Conservation (phyloP, 2,329 filamentous ascomycete species). For the Samsoniella hepiali region DNA sequence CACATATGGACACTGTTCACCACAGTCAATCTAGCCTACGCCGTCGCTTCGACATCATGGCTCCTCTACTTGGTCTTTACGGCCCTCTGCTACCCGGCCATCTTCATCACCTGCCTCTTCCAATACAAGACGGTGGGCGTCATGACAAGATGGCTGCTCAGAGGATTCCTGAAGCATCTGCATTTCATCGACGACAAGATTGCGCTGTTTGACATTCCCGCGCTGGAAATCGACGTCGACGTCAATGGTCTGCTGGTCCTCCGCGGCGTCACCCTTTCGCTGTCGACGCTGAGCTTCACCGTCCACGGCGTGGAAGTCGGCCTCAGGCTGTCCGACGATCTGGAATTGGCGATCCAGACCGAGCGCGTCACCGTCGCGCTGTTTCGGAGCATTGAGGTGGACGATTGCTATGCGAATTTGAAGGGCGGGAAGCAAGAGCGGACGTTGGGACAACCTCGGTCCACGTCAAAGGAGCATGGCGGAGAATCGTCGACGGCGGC, state of each 20-base stretch:
- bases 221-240: not conserved
- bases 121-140: not conserved
- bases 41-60: not conserved
- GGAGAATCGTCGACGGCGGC: not conserved
- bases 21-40: not conserved
- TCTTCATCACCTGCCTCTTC: not conserved
- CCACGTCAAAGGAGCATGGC: not conserved
- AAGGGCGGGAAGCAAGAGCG: not conserved
- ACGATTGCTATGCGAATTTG: not conserved
- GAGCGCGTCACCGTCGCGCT: not conserved
- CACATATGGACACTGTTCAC: constrained; percentile 2
- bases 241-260: not conserved
- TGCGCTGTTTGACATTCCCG: constrained; percentile 2
- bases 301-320: not conserved
- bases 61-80: constrained; percentile 2
- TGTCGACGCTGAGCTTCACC: not conserved
- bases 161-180: not conserved
- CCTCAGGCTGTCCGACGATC: not conserved
- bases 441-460: not conserved
- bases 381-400: not conserved
- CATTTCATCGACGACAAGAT: constrained; percentile 7
- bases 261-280: not conserved
- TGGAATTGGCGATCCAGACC: not conserved
- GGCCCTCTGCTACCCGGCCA: not conserved
- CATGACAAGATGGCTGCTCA: not conserved